phyloP scores from a whole-genome alignment of 164 flowering plant species.

The Taxillus chinensis region DNA sequence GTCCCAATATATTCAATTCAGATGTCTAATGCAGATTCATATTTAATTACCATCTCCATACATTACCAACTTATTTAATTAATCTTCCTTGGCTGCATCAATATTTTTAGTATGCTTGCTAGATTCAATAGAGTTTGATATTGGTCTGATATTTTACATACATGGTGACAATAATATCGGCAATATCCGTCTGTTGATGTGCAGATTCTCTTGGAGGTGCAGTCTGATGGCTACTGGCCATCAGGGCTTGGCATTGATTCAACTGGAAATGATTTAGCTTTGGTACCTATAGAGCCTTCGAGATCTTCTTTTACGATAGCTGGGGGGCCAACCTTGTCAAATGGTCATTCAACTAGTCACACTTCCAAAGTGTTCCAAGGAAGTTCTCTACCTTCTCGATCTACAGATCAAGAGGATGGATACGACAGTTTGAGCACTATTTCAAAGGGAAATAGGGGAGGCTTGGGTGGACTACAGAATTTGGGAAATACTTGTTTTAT shows the following conservation, averaged over 20 bases:
- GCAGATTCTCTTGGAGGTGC: constrained; percentile 86
- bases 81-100: too few species aligned
- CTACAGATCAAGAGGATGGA: constrained; percentile 36
- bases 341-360: constrained; percentile 47
- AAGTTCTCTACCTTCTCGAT: constrained; percentile 26
- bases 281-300: constrained; percentile 71
- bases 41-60: too few species aligned
- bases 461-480: constrained; percentile 93
- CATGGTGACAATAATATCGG: too few species aligned
- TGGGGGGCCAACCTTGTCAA: constrained; percentile 65
- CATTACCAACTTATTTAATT: too few species aligned
- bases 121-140: too few species aligned
- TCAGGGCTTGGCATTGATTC: constrained; percentile 47
- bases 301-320: constrained; percentile 66
- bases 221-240: constrained; percentile 27
- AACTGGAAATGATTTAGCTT: constrained; percentile 66
- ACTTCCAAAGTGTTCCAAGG: constrained; percentile 29
- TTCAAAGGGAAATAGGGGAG: constrained; percentile 48
- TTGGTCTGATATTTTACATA: too few species aligned
- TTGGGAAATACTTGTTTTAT: constrained; percentile 98
- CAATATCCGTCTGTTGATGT: background rate
- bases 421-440: constrained; percentile 18
- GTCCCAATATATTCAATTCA: too few species aligned
- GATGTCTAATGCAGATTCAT: too few species aligned
- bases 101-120: too few species aligned